These are phyloP conservation scores for Encephalitozoon romaleae DNA, from an alignment of 371 early-diverging fungal genomes.

Conservation along the genomic window DNA sequence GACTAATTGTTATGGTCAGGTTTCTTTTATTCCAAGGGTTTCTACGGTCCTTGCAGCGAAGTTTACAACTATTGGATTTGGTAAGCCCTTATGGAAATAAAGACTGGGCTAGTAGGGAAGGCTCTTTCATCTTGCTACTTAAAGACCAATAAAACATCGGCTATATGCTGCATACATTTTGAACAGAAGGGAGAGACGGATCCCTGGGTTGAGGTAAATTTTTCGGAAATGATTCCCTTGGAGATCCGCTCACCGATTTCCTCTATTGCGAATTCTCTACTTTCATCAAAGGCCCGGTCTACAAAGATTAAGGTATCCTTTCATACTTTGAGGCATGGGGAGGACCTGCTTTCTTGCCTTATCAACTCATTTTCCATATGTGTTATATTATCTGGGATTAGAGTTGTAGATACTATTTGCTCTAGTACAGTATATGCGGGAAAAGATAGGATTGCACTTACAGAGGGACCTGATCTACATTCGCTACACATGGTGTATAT, in stretches of 20 bases:
- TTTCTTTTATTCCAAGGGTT: no score
- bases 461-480: not conserved
- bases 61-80: not conserved
- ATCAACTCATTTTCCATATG: conserved; percentile 4
- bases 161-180: conserved; percentile 4
- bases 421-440: not conserved
- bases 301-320: not conserved
- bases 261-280: not conserved
- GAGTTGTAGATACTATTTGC: not conserved
- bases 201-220: not conserved
- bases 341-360: not conserved
- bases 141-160: not conserved
- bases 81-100: conserved; percentile 13
- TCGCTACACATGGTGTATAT: not conserved
- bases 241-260: not conserved
- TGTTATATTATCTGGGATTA: not conserved
- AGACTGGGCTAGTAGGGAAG: not conserved
- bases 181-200: conserved; percentile 21
- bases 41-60: not conserved
- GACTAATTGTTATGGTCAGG: not conserved
- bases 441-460: not conserved
- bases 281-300: not conserved
- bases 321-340: not conserved
- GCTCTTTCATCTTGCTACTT: not conserved
- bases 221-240: not conserved